Evolutionary conservation across 2,329 filamentous ascomycete genomes (phyloP), one percentile per base, ranked within the genome.

Genomic region (Myriangium duriaei): DNA sequence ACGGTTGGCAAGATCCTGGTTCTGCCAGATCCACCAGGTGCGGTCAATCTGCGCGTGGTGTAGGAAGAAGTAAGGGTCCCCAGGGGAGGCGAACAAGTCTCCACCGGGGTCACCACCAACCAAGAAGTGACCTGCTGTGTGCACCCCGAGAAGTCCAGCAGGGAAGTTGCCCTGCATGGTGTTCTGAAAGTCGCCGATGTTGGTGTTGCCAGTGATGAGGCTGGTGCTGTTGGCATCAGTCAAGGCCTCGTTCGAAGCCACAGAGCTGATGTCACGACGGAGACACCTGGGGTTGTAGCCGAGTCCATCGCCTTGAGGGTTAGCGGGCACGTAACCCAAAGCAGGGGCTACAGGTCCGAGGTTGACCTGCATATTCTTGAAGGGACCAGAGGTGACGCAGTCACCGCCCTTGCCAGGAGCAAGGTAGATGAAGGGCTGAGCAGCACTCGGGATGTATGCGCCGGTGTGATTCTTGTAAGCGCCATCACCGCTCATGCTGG

Each of bases 381-480:
- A 69, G 0, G 69, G 69, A 0, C 69, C 69, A 0, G 54, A 56
- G 5, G 49, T 61, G 2, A 75, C 57, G 47, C 70, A 74, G 2
- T 69, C 69, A 24, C 71, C 70, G 11, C 71, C 71, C 0, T 58
- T 56, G 10, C 67, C 71, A 1, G 61, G 61, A 0, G 63, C 66
- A 2, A 71, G 42, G 9, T 45, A 50, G 40, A 62, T 42, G 6
- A 33, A 32, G 2, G 46, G 43, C 3, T 24, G 15, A 9, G 39
- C 42, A 21, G 30, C 24, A 19, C 35, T 40, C 4, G 42, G 42
- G 28, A 49, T 44, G 7, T 26, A 39, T 17, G 28, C 32, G 30
- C 60, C 53, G 71, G 70, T 36, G 69, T 50, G 10, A 28, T 62
- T 61, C 26, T 42, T 39, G 12, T 41, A 45, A 5, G 34, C 45